Evolutionary conservation across 768 basidiomycete species (phyloP), one percentile per base, ranked within the genome.

Genomic region (Trametes punicea): DNA sequence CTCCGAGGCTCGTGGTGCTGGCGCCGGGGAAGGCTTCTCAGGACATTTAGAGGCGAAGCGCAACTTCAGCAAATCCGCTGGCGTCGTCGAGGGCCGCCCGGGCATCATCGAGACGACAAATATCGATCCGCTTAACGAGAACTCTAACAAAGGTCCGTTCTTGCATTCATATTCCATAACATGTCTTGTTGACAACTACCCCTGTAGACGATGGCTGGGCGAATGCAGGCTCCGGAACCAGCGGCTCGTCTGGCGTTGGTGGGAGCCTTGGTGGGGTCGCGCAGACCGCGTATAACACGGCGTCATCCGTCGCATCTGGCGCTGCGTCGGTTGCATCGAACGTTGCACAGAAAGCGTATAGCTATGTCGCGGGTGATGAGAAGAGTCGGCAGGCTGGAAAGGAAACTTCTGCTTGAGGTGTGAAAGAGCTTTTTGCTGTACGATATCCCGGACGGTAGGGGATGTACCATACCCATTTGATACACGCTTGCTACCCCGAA

Each of bases 81-180:
- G 82, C 18, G 80, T 81, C 31, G 67, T 78, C 34, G 82, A 83
- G 65, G 75, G 73, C 13, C 75, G 73, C 2, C 79, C 82, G 6
- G 81, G 81, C 16, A 81, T 83, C 60, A 81, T 84, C 60, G 81
- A 84, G 67, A 69, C 72, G 29, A 71, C 79, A 21, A 69, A 81
- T 60, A 81, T 83, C 50, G 79, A 79, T 49, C 81, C 81, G 20
- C 66, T 82, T 63, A 74, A 74, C 55, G 72, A 79, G 47, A 69
- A 74, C 55, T 72, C 74, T 5, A 75, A 73, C 57, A 73, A 76
- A 64, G 73, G 74, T 75, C 46, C 29, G 67, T 6, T 39, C 36
- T 36, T 48, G 57, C 13, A 31, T 23, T 18, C 33, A 31, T 25
- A 20, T 39, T 10, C 13, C 39, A 15, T 31, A 9, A 15, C 26